phyloP scores from a whole-genome alignment of 805 yeast species.

The Nakazawaea laoshanensis region DNA sequence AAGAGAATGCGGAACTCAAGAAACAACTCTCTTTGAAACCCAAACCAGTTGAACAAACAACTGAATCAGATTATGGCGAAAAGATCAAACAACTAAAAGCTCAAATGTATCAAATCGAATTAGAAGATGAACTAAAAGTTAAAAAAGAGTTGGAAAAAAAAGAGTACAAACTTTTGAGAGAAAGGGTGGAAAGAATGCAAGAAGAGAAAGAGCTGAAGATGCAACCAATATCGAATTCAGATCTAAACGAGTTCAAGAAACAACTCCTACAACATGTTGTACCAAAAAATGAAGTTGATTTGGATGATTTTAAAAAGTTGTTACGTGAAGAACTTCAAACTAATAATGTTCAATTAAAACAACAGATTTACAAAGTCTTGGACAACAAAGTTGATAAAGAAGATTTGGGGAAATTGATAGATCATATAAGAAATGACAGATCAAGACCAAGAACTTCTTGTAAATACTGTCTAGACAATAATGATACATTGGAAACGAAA shows the following conservation, averaged over 20 bases:
- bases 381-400: constrained; percentile 8
- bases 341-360: constrained; percentile 1
- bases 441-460: constrained; percentile 3
- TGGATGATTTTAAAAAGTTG: background rate
- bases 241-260: constrained; percentile 5
- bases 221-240: constrained; percentile 2
- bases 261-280: background rate
- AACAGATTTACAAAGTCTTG: constrained; percentile 1
- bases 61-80: background rate
- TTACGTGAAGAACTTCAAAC: constrained; percentile 2
- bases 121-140: constrained; percentile 8
- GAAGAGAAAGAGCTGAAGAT: constrained; percentile 1
- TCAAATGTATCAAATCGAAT: constrained; percentile 3
- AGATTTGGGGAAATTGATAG: constrained; percentile 2
- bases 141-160: constrained; percentile 6
- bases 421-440: background rate
- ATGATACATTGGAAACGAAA: background rate
- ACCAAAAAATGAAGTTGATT: background rate
- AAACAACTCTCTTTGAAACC: no score
- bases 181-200: constrained; percentile 5
- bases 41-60: background rate
- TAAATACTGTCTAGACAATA: background rate
- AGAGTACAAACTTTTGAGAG: constrained; percentile 2
- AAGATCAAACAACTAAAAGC: constrained; percentile 5
- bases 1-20: background rate